phyloP scores from a whole-genome alignment of 2,329 filamentous ascomycete genomes.

The Aspergillus sp. region DNA sequence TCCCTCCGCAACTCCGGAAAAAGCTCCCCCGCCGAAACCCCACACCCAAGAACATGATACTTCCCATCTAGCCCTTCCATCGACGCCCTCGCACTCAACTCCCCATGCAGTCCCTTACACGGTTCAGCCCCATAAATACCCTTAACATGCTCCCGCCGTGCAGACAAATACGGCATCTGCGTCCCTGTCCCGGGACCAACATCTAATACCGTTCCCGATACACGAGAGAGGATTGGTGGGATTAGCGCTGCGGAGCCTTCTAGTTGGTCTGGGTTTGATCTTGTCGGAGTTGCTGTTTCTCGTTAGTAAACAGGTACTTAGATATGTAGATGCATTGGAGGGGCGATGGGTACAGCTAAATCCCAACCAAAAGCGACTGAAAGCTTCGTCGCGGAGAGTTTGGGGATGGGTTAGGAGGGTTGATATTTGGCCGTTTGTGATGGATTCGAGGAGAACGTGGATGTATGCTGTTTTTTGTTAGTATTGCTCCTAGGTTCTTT shows the following conservation, averaged over 20 bases:
- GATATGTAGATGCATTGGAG: background rate
- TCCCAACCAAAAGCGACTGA: conserved; percentile 36
- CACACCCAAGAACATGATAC: conserved; percentile 45
- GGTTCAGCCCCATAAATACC: conserved; percentile 52
- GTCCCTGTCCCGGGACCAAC: conserved; percentile 49
- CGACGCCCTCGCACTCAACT: conserved; percentile 36
- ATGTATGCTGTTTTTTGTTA: conserved; percentile 25
- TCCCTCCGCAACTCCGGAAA: conserved; percentile 38
- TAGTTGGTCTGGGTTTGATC: conserved; percentile 6
- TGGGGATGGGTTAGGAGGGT: conserved; percentile 25
- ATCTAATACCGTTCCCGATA: conserved; percentile 41
- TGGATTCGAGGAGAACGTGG: conserved; percentile 25
- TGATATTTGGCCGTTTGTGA: conserved; percentile 28
- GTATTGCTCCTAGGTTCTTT: background rate
- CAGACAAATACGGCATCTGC: conserved; percentile 42
- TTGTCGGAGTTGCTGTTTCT: conserved; percentile 1
- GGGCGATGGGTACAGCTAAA: conserved; percentile 25
- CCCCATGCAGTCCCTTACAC: conserved; percentile 40
- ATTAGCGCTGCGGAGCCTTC: conserved; percentile 32
- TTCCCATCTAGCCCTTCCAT: conserved; percentile 38
- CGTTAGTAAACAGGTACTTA: background rate
- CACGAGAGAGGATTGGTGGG: conserved; percentile 34
- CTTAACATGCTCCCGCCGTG: conserved; percentile 29
- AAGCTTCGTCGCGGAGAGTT: conserved; percentile 33
- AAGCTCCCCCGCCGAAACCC: conserved; percentile 43